Evolutionary conservation across 2,329 filamentous ascomycete genomes (phyloP), one percentile per base, ranked within the genome.

Genomic region (Colletotrichum sojae): DNA sequence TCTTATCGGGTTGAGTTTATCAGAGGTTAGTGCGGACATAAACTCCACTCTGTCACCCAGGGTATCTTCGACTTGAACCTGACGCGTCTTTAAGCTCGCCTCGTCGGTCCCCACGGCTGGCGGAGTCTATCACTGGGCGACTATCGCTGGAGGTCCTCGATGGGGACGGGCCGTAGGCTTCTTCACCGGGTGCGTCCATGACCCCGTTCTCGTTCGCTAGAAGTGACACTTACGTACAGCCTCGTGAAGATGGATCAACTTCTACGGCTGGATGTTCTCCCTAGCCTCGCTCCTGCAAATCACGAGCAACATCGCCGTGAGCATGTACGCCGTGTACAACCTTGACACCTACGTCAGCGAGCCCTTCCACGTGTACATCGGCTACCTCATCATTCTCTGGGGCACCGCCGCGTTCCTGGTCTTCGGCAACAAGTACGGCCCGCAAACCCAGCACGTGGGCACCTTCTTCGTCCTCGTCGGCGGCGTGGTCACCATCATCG

Each of bases 221-320:
- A 4, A 1, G 5, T 18, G 13, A 5, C 5, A 36, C 31, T 36
- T 1, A 36, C 5, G 31, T 0, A 18, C 6, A 2, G 15, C 27
- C 1, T 36, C 2, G 3, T 36, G 5, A 22, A 18, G 43, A 46
- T 84, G 82, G 80, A 79, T 84, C 71, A 89, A 89, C 75, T 88
- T 87, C 73, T 86, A 85, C 69, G 87, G 84, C 15, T 91, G 89
- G 89, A 85, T 90, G 71, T 89, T 91, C 67, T 88, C 87, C 70
- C 82, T 89, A 6, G 87, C 88, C 4, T 87, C 88, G 2, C 86
- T 91, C 73, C 80, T 85, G 16, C 83, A 85, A 65, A 89, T 91
- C 67, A 82, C 88, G 5, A 85, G 84, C 70, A 90, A 91, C 73
- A 84, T 90, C 71, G 78, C 85, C 13, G 85, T 91, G 18, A 85